Conservation (phyloP, 2,329 filamentous ascomycete genomes). For the Amesomyces nigricolor region DNA sequence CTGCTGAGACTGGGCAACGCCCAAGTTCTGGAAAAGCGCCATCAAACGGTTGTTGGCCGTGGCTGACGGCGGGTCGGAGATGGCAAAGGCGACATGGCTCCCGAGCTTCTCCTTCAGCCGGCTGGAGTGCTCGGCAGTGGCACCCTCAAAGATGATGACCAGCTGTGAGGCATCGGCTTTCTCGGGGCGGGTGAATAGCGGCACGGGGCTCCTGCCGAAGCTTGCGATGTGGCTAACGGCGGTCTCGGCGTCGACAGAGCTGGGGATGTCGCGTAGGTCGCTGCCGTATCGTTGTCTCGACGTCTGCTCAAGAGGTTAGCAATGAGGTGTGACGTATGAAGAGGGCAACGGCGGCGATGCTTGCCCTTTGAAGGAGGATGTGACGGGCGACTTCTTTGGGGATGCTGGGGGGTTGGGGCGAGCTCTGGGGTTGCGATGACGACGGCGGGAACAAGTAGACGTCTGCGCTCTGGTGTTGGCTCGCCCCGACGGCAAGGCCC, state of each 20-base stretch:
- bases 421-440: constrained; percentile 27
- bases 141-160: constrained; percentile 54
- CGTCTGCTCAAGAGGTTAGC: constrained; percentile 18
- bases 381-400: constrained; percentile 51
- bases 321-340: neutral
- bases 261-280: constrained; percentile 42
- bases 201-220: constrained; percentile 49
- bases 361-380: constrained; percentile 53
- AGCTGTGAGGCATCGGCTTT: constrained; percentile 46
- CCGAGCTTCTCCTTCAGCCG: constrained; percentile 39
- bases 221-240: constrained; percentile 53
- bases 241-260: constrained; percentile 39
- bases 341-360: constrained; percentile 17
- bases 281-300: constrained; percentile 35
- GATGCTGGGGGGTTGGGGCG: constrained; percentile 37
- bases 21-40: constrained; percentile 33
- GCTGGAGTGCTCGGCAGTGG: constrained; percentile 41
- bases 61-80: constrained; percentile 41
- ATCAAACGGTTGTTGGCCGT: constrained; percentile 40
- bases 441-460: constrained; percentile 48
- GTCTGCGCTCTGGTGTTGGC: constrained; percentile 38
- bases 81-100: constrained; percentile 44
- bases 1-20: constrained; percentile 32
- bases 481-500: constrained; percentile 30
- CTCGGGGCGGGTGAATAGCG: constrained; percentile 44